These are phyloP conservation scores for Dactylellina haptotyla DNA, from an alignment of 2,329 filamentous ascomycete species.

Conservation along the genomic window DNA sequence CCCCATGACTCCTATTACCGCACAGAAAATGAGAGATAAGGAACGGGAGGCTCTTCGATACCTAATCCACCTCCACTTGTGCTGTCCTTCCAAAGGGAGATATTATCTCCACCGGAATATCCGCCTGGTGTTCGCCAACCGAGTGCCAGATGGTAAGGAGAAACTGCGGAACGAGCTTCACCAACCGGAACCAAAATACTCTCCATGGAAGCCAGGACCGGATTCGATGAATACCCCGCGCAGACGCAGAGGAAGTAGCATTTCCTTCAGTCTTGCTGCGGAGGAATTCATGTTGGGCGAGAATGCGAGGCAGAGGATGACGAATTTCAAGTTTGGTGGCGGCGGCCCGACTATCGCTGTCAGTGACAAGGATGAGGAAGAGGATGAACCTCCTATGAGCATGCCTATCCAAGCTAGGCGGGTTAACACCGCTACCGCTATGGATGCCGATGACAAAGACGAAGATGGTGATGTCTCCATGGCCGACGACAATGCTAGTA, in stretches of 20 bases:
- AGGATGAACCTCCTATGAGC: constrained; percentile 9
- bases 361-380: constrained; percentile 19
- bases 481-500: constrained; percentile 36
- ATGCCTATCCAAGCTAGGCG: constrained; percentile 7
- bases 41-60: constrained; percentile 83
- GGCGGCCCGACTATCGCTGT: background rate
- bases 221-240: constrained; percentile 60
- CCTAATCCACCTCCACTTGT: constrained; percentile 91
- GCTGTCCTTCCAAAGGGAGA: constrained; percentile 81
- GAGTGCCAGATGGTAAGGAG: constrained; percentile 94
- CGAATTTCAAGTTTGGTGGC: constrained; percentile 44
- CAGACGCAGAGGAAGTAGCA: constrained; percentile 38
- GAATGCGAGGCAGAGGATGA: constrained; percentile 37
- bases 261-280: constrained; percentile 38
- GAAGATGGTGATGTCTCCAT: constrained; percentile 42
- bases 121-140: constrained; percentile 93
- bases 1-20: constrained; percentile 49
- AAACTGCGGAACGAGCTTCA: constrained; percentile 90
- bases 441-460: constrained; percentile 12
- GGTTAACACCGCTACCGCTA: background rate
- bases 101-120: constrained; percentile 93
- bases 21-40: constrained; percentile 58
- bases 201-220: constrained; percentile 75
- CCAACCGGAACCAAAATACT: constrained; percentile 85
- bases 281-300: constrained; percentile 51